These are phyloP conservation scores for Aspergillus fructus DNA, from an alignment of 2,329 filamentous ascomycete genomes.

Conservation along the genomic window DNA sequence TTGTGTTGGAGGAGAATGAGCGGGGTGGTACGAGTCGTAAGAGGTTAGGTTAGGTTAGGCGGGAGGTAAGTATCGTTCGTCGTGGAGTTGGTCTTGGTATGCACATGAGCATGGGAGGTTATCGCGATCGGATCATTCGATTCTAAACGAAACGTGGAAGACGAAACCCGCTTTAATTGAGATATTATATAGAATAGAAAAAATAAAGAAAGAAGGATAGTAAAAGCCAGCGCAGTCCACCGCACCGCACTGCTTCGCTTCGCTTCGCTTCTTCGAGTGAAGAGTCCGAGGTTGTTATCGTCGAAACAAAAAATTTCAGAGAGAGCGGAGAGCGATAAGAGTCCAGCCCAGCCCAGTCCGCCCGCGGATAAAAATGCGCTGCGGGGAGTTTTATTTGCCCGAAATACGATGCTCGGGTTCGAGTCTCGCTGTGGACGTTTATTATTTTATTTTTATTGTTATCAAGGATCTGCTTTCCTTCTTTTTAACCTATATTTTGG, in stretches of 20 bases:
- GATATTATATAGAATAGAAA: too few relatives aligned
- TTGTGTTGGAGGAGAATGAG: too few relatives aligned
- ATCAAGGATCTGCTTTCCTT: neutral
- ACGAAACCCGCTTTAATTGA: too few relatives aligned
- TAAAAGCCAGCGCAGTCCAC: too few relatives aligned
- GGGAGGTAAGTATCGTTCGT: neutral
- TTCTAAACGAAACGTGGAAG: too few relatives aligned
- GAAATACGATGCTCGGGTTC: neutral
- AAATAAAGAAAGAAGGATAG: too few relatives aligned
- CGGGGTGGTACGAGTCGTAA: too few relatives aligned
- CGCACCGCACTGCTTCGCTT: too few relatives aligned
- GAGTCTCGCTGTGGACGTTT: neutral
- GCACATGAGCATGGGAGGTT: neutral
- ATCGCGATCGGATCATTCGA: neutral
- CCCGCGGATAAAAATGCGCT: neutral
- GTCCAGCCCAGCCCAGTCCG: neutral
- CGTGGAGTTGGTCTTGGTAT: neutral
- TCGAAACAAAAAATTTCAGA: neutral
- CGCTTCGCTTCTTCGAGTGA: too few relatives aligned
- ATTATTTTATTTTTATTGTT: neutral
- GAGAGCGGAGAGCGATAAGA: neutral
- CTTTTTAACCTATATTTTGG: neutral
- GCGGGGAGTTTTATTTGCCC: neutral
- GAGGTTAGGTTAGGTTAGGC: neutral
- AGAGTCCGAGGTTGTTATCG: neutral